Evolutionary conservation across 495 filamentous ascomycete genomes (phyloP), one percentile per base, ranked within the genome.

Genomic region (Tetracladium marchalianum): DNA sequence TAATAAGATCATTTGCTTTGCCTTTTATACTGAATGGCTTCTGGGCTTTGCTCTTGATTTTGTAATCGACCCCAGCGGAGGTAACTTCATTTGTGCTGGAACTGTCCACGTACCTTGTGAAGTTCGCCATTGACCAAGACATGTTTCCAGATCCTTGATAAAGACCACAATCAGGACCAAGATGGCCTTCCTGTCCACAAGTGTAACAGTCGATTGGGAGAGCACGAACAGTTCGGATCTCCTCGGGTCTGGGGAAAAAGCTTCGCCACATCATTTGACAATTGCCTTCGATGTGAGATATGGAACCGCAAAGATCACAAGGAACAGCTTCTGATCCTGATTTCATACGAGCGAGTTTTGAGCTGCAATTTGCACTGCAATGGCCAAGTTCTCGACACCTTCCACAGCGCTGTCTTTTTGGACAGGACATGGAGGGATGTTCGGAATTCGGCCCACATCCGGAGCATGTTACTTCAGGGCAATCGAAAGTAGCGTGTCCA

Each of bases 21-120:
- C 63, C 63, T 31, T 63, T 64, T 43, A 64, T 58, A 35, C 41
- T 52, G 36, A 55, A 53, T 24, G 32, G 31, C 40, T 44, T 37
- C 33, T 39, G 39, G 5, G 47, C 4, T 8, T 35, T 40, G 5
- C 31, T 15, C 19, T 39, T 45, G 35, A 59, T 43, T 13, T 44
- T 45, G 41, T 53, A 53, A 37, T 59, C 50, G 16, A 42, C 17
- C 10, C 45, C 52, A 34, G 53, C 53, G 46, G 47, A 50, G 11
- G 56, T 22, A 12, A 50, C 50, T n/a, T 44, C 46, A 32, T 40
- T n/a, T 18, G 31, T 11, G 33, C 50, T 54, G 27, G 35, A 22
- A 39, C 47, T 47, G 36, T 60, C 53, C 2, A 60, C 8, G 42
- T 57, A 56, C 32, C 39, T 50, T 31, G 39, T 11, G 0, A 50